Base-by-base conservation (phyloP, 2,329 filamentous ascomycete genomes). In the Exophiala sp. region DNA sequence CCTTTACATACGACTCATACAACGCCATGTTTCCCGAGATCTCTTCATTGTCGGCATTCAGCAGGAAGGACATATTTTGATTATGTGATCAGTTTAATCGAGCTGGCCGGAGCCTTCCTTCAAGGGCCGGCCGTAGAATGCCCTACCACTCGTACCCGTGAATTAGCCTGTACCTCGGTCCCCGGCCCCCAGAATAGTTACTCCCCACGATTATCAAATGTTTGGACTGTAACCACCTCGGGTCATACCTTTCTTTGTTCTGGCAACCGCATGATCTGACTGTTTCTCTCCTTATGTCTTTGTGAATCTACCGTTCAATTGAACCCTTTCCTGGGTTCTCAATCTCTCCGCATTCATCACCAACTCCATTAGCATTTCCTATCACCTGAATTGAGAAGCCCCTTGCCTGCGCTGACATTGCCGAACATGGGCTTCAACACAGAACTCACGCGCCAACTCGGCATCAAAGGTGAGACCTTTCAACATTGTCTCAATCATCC, bases 351-450 rank as follows among this genome's bases (percentile, higher is more conserved):
- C 21, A 20, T 8, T n/a, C 10, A 24, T 12, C 20, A 39, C 32
- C 45, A 32, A 11, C 39, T 18, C 24, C 24, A 29, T 29, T 8
- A 5, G 5, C 24, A 8, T 5, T 8, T 8, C 24, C 24, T 29
- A 8, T 29, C 7, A 5, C 24, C 24, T 29, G 24, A 29, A 29
- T 8, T 29, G 24, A 29, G 7, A 29, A 8, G 7, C 7, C 7
- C 5, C 24, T 8, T 29, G 24, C 24, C 12, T 36, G 18, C n/a
- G 24, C 34, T 33, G 12, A 16, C 24, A 41, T 43, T 39, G n/a
- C 20, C 35, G 38, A 50, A 20, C 6, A 86, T 86, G 83, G 79
- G 79, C 60, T 85, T 86, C 76, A 82, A 82, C 63, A 86, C 83
- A 45, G 79, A 78, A 58, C 76, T 86, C 46, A 86, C 83, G 41